Evolutionary conservation across 2,329 filamentous ascomycete genomes (phyloP).

Genomic region (Penicillium sp.): DNA sequence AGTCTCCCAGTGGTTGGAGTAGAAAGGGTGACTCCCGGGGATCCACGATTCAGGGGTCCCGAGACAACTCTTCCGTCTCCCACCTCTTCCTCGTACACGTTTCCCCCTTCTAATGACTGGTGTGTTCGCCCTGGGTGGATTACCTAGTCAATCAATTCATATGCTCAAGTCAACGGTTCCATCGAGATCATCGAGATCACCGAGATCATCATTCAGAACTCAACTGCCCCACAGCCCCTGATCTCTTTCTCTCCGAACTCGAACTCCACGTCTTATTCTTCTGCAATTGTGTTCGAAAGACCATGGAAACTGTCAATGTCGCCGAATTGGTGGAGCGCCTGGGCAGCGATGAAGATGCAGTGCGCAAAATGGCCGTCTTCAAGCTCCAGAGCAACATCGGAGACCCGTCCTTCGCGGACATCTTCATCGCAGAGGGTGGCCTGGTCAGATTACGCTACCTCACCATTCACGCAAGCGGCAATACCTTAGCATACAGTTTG

Average conservation of each 20-base stretch:
- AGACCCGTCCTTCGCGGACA: constrained; percentile 92
- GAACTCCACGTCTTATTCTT: not conserved
- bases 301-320: constrained; percentile 55
- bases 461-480: constrained; percentile 80
- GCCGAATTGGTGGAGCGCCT: constrained; percentile 58
- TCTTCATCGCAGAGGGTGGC: constrained; percentile 88
- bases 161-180: not conserved
- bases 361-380: constrained; percentile 98
- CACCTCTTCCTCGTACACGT: too few relatives aligned
- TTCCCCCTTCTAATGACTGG: too few relatives aligned
- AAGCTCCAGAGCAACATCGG: constrained; percentile 94
- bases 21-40: too few relatives aligned
- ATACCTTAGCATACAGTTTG: constrained; percentile 91
- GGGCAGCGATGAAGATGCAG: constrained; percentile 71
- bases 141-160: not conserved
- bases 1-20: too few relatives aligned
- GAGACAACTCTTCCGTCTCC: not conserved
- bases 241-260: constrained; percentile 11
- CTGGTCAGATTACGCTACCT: constrained; percentile 75
- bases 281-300: not conserved
- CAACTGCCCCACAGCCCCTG: constrained; percentile 16
- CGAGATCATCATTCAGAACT: not conserved
- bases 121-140: not conserved
- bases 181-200: not conserved
- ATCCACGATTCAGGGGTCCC: not conserved